A percentile compares a stretch with the other conserved stretches of the same genome.
phyloP scores from a whole-genome alignment of 1,284 basidiomycete genomes.

The Ceratobasidium sp. region DNA sequence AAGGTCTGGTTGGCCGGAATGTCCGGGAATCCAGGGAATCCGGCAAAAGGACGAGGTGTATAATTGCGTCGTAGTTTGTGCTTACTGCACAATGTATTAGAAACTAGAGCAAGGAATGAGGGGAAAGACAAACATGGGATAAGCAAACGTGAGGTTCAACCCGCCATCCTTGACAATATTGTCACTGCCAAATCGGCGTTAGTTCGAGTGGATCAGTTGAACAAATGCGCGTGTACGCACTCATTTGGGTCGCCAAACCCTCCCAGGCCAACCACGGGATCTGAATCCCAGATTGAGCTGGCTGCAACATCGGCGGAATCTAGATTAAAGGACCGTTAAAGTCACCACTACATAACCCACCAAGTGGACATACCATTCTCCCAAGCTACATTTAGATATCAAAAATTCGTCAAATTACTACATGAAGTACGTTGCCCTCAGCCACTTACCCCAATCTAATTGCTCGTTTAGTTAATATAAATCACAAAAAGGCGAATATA shows the following conservation, averaged over 20 bases:
- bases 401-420: neutral
- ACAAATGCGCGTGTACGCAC: neutral
- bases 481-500: neutral
- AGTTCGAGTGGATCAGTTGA: no score
- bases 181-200: neutral
- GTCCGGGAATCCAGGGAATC: neutral
- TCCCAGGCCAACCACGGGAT: neutral
- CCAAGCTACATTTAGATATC: neutral
- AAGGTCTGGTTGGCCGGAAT: neutral
- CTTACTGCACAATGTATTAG: neutral
- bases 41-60: neutral
- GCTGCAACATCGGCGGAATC: conserved; percentile 6
- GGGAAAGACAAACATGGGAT: conserved; percentile 3
- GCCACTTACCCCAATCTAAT: conserved; percentile 10
- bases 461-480: neutral
- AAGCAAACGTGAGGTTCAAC: neutral
- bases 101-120: neutral
- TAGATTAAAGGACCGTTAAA: neutral
- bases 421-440: neutral
- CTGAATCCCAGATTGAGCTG: conserved; percentile 7
- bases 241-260: conserved; percentile 13
- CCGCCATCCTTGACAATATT: conserved; percentile 6
- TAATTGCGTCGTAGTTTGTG: neutral
- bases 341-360: neutral
- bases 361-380: neutral